Percentiles rank a stretch among this genome's conserved stretches.
These are phyloP conservation scores for Dipteronia sinensis DNA, from an alignment of 345 rosid species.

Conservation along the genomic window DNA sequence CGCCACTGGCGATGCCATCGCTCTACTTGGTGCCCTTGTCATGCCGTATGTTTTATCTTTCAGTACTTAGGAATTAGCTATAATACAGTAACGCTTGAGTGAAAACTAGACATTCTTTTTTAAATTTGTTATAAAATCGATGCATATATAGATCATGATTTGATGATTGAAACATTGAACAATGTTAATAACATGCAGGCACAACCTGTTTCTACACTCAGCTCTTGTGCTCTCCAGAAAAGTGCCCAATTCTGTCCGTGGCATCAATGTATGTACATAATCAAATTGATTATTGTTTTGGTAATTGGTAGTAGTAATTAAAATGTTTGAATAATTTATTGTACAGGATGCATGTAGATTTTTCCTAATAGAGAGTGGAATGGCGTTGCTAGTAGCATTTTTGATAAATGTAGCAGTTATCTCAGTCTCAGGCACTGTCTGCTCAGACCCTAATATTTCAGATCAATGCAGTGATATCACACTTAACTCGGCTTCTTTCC, in stretches of 20 bases:
- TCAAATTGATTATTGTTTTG: too few relatives aligned
- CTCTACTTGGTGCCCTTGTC: constrained; percentile 52
- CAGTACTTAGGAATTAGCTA: too few relatives aligned
- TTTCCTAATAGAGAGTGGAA: constrained; percentile 65
- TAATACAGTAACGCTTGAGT: too few relatives aligned
- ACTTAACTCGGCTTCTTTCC: constrained; percentile 71
- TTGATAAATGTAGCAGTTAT: constrained; percentile 59
- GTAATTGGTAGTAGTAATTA: not conserved
- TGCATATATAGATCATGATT: too few relatives aligned
- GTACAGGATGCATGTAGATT: constrained; percentile 60
- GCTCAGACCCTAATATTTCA: constrained; percentile 37
- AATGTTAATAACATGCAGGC: constrained; percentile 28
- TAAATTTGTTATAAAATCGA: too few relatives aligned
- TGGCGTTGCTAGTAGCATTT: constrained; percentile 64
- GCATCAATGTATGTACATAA: constrained; percentile 38
- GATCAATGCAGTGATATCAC: constrained; percentile 50
- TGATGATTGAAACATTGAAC: too few relatives aligned
- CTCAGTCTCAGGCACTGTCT: constrained; percentile 60
- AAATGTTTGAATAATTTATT: not conserved
- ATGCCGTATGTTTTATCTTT: constrained; percentile 41
- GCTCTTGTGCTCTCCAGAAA: constrained; percentile 51
- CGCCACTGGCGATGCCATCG: constrained; percentile 47
- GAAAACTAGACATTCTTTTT: too few relatives aligned
- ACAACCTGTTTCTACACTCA: constrained; percentile 54
- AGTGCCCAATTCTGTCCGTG: constrained; percentile 49